phyloP scores from a whole-genome alignment of 208 protist genomes.

The Leishmania amazonensis region DNA sequence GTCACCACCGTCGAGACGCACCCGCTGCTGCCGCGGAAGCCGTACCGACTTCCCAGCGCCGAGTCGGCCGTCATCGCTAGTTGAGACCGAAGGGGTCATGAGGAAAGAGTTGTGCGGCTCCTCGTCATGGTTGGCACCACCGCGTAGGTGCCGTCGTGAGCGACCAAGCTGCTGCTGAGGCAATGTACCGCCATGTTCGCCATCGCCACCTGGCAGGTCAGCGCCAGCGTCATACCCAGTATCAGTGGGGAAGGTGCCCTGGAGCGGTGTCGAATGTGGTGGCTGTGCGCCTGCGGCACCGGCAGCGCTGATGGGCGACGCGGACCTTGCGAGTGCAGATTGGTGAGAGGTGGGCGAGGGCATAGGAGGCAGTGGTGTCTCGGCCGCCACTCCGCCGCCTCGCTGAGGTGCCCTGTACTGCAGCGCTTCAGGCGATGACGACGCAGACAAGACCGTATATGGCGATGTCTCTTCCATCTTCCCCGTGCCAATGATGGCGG shows the following conservation, averaged over 20 bases:
- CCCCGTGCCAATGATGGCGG: neutral
- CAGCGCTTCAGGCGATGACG: slow-evolving; percentile 6
- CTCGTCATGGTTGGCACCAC: neutral
- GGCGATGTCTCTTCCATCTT: slow-evolving; percentile 4
- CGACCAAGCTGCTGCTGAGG: neutral
- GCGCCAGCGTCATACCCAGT: neutral
- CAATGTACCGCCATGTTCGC: neutral
- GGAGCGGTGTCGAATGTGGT: neutral
- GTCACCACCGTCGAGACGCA: neutral
- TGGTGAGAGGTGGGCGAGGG: neutral
- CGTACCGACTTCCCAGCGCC: neutral
- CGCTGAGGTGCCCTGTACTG: neutral
- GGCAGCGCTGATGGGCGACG: neutral
- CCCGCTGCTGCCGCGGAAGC: neutral
- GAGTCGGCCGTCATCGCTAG: neutral
- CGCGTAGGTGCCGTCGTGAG: neutral
- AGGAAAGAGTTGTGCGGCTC: slow-evolving; percentile 12
- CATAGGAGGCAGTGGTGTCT: neutral
- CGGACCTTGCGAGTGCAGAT: neutral
- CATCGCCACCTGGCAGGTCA: neutral
- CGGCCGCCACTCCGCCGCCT: neutral
- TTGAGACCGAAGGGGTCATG: slow-evolving; percentile 10
- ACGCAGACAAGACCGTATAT: slow-evolving; percentile 8
- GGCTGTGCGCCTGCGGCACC: neutral
- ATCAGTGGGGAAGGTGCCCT: neutral